A percentile compares a stretch with the other conserved stretches of the same genome.
Conservation (phyloP, 495 filamentous ascomycete species). For the Penicillium macrosclerotiorum region DNA sequence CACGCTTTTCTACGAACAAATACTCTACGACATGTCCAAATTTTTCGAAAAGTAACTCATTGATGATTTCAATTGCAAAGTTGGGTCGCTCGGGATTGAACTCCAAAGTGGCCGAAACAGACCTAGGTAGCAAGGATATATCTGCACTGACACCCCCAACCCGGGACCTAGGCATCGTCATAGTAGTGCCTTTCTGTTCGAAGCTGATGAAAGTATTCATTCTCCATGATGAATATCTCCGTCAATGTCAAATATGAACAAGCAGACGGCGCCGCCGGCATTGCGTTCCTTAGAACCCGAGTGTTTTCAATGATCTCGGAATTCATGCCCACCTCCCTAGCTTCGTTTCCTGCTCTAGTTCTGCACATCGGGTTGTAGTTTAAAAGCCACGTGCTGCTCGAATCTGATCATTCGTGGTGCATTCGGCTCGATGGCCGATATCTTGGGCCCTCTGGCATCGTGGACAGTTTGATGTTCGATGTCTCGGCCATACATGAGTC, state of each 20-base stretch:
- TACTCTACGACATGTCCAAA: background rate
- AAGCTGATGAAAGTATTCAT: too few relatives aligned
- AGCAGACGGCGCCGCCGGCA: too few relatives aligned
- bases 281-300: too few relatives aligned
- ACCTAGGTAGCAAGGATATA: too few relatives aligned
- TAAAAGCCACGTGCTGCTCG: slow-evolving; percentile 1
- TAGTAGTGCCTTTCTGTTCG: too few relatives aligned
- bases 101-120: too few relatives aligned
- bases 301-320: background rate
- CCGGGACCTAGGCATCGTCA: too few relatives aligned
- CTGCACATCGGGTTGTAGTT: background rate
- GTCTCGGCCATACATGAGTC: slow-evolving; percentile 22
- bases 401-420: background rate
- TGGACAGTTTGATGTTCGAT: slow-evolving; percentile 13
- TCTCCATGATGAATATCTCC: too few relatives aligned
- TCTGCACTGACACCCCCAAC: too few relatives aligned
- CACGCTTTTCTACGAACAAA: background rate
- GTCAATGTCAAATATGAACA: too few relatives aligned
- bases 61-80: too few relatives aligned
- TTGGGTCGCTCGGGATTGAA: too few relatives aligned
- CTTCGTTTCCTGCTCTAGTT: background rate
- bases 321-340: background rate
- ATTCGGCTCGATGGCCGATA: background rate
- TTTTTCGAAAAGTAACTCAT: background rate
- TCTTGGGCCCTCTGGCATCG: slow-evolving; percentile 11